Base-by-base conservation (phyloP, 495 filamentous ascomycete species). In the Podospora didyma region DNA sequence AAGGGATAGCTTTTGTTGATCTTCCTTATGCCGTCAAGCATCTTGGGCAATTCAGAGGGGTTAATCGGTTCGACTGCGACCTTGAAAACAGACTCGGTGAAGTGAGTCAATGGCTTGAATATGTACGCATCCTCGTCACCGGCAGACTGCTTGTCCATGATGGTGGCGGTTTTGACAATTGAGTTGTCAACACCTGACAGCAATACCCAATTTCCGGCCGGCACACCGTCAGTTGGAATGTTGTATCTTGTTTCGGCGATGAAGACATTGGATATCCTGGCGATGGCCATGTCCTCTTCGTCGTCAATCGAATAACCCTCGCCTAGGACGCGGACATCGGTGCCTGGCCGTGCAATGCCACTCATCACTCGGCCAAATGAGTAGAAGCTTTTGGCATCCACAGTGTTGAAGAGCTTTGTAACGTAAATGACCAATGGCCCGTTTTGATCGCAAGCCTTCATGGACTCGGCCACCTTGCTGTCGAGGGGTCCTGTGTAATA, bases 1-100 rank as follows among this genome's bases (percentile, higher is more conserved):
- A 98, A 79, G 34, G 94, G 94, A 65, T 97, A 98, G 69, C 87
- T 92, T 73, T 97, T 97, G 78, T 96, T 96, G 71, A 97, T 89
- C 65, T 96, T 97, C 49, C 94, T 83, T 24, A 98, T 81, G 49
- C 94, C 94, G 68, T 98, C 94, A 46, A 98, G 79, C 94, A 98
- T 98, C 74, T 98, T 98, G 0, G 94, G 94, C n/a, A 98, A 76
- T 71, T 98, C 94, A 3, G 92, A 97, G 5, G 94, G 94, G 66
- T 97, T 97, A 71, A 98, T 95, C 7, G 94, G 95, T 69, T 98
- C 94, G 24, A 98, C 92, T 0, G 94, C 94, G 46, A 98, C 89
- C 74, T 98, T 98, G 69, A 97, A 90, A 11, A 98, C 92, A 2
- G 92, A 96, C 69, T 97, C 91, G 44, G 92, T 97, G 74, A 98